A percentile compares a stretch with the other conserved stretches of the same genome.
Conservation (phyloP, 1,284 basidiomycete genomes). For the Leccinum pachyderme region DNA sequence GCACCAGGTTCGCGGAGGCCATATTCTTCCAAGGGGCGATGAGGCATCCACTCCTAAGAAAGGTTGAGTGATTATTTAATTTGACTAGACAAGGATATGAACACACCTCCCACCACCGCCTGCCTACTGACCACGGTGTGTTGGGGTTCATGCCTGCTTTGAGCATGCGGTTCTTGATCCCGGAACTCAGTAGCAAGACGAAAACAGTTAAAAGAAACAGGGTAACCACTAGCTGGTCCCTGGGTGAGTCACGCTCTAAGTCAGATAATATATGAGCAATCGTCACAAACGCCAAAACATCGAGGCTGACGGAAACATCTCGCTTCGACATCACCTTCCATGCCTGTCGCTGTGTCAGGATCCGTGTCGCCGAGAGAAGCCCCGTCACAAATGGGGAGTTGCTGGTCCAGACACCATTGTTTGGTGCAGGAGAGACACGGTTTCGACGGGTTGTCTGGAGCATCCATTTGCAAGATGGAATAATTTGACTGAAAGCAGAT, state of each 20-base stretch:
- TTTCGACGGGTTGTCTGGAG: conserved; percentile 80
- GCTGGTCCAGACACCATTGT: conserved; percentile 94
- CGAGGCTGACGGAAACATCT: conserved; percentile 86
- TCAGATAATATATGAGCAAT: conserved; percentile 19
- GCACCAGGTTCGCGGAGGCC: conserved; percentile 43
- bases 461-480: conserved; percentile 79
- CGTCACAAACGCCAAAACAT: conserved; percentile 31
- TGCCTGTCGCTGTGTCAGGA: conserved; percentile 91
- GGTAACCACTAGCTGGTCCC: conserved; percentile 89
- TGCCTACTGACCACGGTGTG: conserved; percentile 54
- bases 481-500: conserved; percentile 89
- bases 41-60: conserved; percentile 58
- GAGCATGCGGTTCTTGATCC: conserved; percentile 76
- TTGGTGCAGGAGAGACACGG: conserved; percentile 92
- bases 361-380: conserved; percentile 85
- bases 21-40: conserved; percentile 50
- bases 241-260: conserved; percentile 80
- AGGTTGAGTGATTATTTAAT: conserved; percentile 22
- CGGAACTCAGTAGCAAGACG: conserved; percentile 79
- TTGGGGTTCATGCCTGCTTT: conserved; percentile 70
- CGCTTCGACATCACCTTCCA: conserved; percentile 93
- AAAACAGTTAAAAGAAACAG: conserved; percentile 85
- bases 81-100: conserved; percentile 10
- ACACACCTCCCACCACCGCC: conserved; percentile 79
- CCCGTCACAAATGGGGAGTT: conserved; percentile 81